Base-by-base conservation (phyloP, 306 rosid species). In the Glycyrrhiza uralensis region DNA sequence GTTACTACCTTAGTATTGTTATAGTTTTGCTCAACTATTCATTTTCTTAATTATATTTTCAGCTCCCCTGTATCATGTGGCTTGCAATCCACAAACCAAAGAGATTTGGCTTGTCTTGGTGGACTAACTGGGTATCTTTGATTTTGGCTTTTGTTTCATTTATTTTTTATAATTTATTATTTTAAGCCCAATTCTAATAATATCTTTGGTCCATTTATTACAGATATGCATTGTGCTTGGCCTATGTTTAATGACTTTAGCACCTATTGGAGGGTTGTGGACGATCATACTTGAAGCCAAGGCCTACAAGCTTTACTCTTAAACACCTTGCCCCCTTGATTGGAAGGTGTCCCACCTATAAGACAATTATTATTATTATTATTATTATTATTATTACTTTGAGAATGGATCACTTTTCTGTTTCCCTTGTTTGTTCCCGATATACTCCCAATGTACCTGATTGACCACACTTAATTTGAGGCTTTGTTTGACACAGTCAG, bases 61-160 rank as follows among this genome's bases (percentile, higher is more conserved):
- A 93, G 98, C 94, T 90, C 17, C 97, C 98, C 10, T 93, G 97
- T 71, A 11, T 90, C 42, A 93, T 93, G 83, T 93, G 98, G 98
- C 92, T 88, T 41, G 26, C 54, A 35, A 83, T 93, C 80, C 54
- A 84, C 80, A 90, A 93, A 83, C 98, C 97, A 45, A 85, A 12
- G 82, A 90, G 18, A 78, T 90, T 66, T 71, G 3, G 97, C 82
- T 81, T 85, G 63, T 93, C 97, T 52, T 90, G 98, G 98, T 85
- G 86, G 54, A n/a, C 81, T 28, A 93, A 93, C 51, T 93, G 92
- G 90, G 97, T 87, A 84, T n/a, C 62, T 69, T 79, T 38, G 13
- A 36, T 2, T 52, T 38, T 51, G 22, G 10, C 13, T 44, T 19
- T 38, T 18, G 22, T 24, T 44, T 72, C 18, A 20, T 0, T 38